Base-by-base conservation (phyloP, 2,329 filamentous ascomycete genomes). In the Aureobasidium sp. region DNA sequence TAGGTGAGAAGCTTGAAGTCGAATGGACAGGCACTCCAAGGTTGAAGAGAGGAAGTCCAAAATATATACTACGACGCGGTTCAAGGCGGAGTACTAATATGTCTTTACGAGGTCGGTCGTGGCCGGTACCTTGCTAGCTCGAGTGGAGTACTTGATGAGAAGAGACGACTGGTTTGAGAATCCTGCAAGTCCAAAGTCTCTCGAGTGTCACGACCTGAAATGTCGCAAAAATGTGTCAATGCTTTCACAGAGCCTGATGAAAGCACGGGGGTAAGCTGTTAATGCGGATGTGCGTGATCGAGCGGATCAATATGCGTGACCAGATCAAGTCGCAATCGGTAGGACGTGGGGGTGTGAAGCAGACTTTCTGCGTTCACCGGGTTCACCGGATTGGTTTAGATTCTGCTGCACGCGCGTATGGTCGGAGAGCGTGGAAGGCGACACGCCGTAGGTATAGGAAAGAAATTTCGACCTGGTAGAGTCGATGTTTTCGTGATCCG, bases 281-380 rank as follows among this genome's bases (percentile, higher is more conserved):
- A 10, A 37, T 59, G 39, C 46, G 32, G 44, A 48, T 47, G 56
- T 47, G 56, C 56, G 56, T 59, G 56, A 59, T 48, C 56, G 43
- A 47, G 56, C 32, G 20, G 56, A 48, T 59, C 44, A 60, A 51
- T 59, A 59, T 60, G 57, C 57, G 57, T 60, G 57, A 60, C 36
- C n/a, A 37, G 41, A 29, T 32, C 15, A 32, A 48, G 43, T 39
- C 43, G 43, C 56, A 59, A 59, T 29, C 29, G 13, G 48, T 39
- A 32, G 32, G 43, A 39, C 57, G 57, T 60, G 57, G 46, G 57
- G 57, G 57, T 60, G 57, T 60, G 43, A 39, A 39, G 55, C 46
- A 43, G 15, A 32, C 26, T 26, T 51, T 9, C 36, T 29, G 36
- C 44, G 39, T 43, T 47, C 57, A 51, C 44, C 15, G 27, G 36